Conservation (phyloP, 1,139 yeast genomes). For the Kluyveromyces sp. region DNA sequence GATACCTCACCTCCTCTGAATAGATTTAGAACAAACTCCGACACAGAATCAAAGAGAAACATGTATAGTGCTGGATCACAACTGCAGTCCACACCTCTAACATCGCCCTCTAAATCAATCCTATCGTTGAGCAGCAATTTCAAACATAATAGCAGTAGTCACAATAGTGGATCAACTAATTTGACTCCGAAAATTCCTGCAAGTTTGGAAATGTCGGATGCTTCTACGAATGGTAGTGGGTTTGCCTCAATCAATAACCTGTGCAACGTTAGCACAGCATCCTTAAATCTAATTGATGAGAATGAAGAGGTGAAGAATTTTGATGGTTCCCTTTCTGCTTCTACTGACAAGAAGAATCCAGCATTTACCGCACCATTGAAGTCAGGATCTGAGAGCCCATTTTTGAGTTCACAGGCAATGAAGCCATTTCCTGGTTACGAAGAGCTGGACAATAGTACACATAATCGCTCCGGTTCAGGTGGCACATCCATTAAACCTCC, state of each 20-base stretch:
- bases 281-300: constrained; percentile 27
- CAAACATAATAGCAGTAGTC: neutral
- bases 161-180: neutral
- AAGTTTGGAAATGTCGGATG: neutral
- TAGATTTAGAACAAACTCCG: constrained; percentile 2
- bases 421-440: constrained; percentile 5
- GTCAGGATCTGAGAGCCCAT: constrained; percentile 7
- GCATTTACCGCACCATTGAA: neutral
- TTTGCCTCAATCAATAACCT: neutral
- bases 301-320: constrained; percentile 25
- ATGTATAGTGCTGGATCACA: constrained; percentile 4
- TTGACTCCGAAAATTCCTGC: neutral
- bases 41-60: constrained; percentile 1
- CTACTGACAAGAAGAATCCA: neutral
- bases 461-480: neutral
- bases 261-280: constrained; percentile 18
- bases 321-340: neutral
- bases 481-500: constrained; percentile 9
- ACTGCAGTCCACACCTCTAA: constrained; percentile 1
- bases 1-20: neutral
- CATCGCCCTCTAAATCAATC: constrained; percentile 3
- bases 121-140: neutral
- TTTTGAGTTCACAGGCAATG: constrained; percentile 3
- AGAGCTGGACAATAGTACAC: neutral
- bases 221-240: neutral